A percentile compares a stretch with the other conserved stretches of the same genome.
These are phyloP conservation scores for Fusarium stilboides DNA, from an alignment of 2,329 filamentous ascomycete species.

Conservation along the genomic window DNA sequence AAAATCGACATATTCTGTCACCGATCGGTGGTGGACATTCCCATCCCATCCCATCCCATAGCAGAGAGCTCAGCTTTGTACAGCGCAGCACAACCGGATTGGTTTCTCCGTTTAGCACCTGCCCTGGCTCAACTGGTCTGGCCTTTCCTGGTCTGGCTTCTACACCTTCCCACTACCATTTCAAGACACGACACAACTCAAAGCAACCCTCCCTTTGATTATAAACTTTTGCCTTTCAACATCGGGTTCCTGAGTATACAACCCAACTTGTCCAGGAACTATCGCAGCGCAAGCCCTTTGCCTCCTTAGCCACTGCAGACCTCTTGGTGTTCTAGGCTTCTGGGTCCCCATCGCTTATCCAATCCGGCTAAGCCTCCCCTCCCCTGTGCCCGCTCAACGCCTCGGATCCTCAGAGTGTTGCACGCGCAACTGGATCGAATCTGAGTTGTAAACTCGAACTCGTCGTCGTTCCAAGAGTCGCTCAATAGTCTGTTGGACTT, in stretches of 20 bases:
- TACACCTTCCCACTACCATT: slow-evolving; percentile 15
- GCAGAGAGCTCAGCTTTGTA: background rate
- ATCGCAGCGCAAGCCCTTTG: background rate
- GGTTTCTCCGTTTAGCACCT: slow-evolving; percentile 35
- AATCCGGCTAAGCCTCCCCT: slow-evolving; percentile 13
- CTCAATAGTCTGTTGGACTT: background rate
- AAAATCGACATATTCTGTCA: slow-evolving; percentile 11
- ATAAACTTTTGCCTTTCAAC: background rate
- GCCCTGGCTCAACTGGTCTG: slow-evolving; percentile 15
- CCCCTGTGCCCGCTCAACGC: slow-evolving; percentile 6
- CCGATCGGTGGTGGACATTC: slow-evolving; percentile 8
- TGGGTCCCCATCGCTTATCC: slow-evolving; percentile 1
- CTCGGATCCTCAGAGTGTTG: background rate
- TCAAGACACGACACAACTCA: background rate
- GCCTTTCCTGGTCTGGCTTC: background rate
- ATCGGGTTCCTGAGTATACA: background rate
- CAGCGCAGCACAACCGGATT: slow-evolving; percentile 21
- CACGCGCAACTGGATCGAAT: slow-evolving; percentile 9
- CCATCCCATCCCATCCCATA: background rate
- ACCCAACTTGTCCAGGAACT: background rate
- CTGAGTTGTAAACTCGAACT: background rate
- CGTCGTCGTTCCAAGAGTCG: background rate
- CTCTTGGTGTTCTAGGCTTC: slow-evolving; percentile 18
- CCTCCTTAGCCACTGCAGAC: slow-evolving; percentile 1
- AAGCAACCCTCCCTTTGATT: background rate